Evolutionary conservation across 257 asterid genomes (phyloP).

Genomic region (Solanum chmielewskii): DNA sequence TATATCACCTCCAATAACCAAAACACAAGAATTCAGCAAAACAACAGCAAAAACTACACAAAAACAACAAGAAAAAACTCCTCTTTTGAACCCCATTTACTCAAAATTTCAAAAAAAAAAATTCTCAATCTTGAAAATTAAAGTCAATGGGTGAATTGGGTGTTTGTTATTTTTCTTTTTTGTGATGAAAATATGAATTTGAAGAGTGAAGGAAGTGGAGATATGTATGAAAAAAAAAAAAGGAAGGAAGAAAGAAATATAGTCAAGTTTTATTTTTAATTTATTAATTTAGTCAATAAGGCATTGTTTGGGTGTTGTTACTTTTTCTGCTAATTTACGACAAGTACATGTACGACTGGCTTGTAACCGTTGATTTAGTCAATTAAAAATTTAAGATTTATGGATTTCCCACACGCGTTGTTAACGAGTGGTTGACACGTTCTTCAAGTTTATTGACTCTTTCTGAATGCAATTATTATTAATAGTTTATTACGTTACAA

Average conservation of each 20-base stretch:
- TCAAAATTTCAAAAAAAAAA: background rate
- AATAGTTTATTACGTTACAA: background rate
- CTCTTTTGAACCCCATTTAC: constrained; percentile 37
- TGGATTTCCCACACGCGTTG: background rate
- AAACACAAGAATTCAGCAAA: constrained; percentile 14
- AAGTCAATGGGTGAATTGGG: constrained; percentile 19
- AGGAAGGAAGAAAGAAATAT: background rate
- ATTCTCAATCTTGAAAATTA: constrained; percentile 8
- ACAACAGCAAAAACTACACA: constrained; percentile 18
- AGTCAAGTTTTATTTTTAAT: background rate
- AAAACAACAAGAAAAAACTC: constrained; percentile 23
- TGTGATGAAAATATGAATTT: background rate
- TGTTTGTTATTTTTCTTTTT: background rate
- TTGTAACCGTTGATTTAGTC: background rate
- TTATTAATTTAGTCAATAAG: background rate
- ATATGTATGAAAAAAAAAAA: background rate
- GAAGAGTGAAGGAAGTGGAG: background rate
- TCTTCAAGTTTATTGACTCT: background rate
- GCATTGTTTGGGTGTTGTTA: constrained; percentile 19
- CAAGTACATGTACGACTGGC: background rate
- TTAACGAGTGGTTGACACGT: background rate
- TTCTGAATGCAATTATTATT: background rate
- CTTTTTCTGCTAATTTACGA: background rate
- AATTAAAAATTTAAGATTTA: background rate
- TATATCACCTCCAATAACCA: constrained; percentile 71